Conservation (phyloP, 1,139 yeast genomes). For the Candida pseudocylindracea region DNA sequence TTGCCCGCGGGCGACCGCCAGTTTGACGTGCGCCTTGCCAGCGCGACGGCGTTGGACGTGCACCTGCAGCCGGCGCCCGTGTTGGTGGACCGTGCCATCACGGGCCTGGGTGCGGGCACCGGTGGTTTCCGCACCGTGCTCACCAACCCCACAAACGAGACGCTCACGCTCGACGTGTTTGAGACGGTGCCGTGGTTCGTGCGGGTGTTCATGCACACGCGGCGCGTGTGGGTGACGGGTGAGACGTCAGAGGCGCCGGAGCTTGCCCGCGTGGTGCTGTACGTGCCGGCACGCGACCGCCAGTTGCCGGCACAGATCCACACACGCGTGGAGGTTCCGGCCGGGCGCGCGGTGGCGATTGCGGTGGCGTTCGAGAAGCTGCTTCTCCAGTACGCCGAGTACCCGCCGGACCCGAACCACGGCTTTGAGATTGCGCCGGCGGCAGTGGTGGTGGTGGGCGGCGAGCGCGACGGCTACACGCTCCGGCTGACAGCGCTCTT, state of each 20-base stretch:
- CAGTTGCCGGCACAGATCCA: slow-evolving; percentile 71
- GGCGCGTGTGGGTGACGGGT: slow-evolving; percentile 6
- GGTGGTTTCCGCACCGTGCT: slow-evolving; percentile 77
- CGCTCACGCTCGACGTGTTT: slow-evolving; percentile 36
- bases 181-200: slow-evolving; percentile 91
- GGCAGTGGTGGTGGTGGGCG: slow-evolving; percentile 29
- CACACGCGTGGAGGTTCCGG: slow-evolving; percentile 38
- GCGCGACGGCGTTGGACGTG: slow-evolving; percentile 5
- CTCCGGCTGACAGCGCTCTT: slow-evolving; percentile 70
- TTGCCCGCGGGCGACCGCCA: slow-evolving; percentile 2
- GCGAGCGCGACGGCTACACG: slow-evolving; percentile 17
- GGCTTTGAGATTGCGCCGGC: slow-evolving; percentile 94
- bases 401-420: slow-evolving; percentile 98
- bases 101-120: slow-evolving; percentile 79
- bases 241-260: slow-evolving; percentile 1
- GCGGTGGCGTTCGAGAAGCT: slow-evolving; percentile 77
- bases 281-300: slow-evolving; percentile 64
- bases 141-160: slow-evolving; percentile 31
- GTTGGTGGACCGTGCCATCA: slow-evolving; percentile 59
- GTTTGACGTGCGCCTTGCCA: slow-evolving; percentile 9
- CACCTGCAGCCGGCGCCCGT: slow-evolving; percentile 29
- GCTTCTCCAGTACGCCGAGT: slow-evolving; percentile 64
- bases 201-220: slow-evolving; percentile 59
- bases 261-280: slow-evolving; percentile 21
- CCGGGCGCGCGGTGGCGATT: slow-evolving; percentile 35